Conservation (phyloP, 768 basidiomycete species). For the Macrolepiota albuminosa region DNA sequence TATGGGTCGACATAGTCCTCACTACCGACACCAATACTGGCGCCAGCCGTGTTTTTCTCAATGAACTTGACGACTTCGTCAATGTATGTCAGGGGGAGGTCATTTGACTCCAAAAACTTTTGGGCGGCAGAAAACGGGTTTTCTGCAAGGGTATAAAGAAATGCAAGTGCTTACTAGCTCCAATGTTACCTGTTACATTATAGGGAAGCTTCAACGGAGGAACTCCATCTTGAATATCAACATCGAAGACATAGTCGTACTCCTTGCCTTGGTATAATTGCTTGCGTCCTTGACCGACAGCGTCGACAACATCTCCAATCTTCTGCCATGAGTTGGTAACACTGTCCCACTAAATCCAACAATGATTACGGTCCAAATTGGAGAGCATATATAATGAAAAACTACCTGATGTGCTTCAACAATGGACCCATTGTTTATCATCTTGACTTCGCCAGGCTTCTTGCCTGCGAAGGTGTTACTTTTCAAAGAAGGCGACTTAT, state of each 20-base stretch:
- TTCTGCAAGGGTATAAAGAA: constrained; percentile 41
- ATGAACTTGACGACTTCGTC: constrained; percentile 94
- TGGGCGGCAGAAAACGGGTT: constrained; percentile 90
- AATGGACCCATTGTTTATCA: constrained; percentile 73
- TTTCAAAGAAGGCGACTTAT: neutral
- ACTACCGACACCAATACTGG: constrained; percentile 56
- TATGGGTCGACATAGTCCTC: constrained; percentile 81
- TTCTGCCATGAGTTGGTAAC: constrained; percentile 75
- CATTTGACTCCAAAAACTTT: constrained; percentile 77
- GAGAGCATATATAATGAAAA: neutral
- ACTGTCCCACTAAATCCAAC: constrained; percentile 68
- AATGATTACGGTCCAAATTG: neutral
- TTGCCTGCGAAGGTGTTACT: constrained; percentile 48
- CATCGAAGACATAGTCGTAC: constrained; percentile 99
- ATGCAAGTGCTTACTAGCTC: neutral
- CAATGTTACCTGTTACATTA: constrained; percentile 69
- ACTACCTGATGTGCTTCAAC: constrained; percentile 89
- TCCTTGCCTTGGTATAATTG: constrained; percentile 92
- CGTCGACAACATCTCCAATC: constrained; percentile 94
- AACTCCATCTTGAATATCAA: constrained; percentile 89
- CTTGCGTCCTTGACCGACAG: constrained; percentile 84
- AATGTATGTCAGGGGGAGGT: constrained; percentile 76
- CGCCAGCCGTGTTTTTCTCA: constrained; percentile 82
- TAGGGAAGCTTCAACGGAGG: constrained; percentile 94
- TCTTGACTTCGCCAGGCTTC: constrained; percentile 90